Evolutionary conservation across 306 rosid species (phyloP).

Genomic region (Notholithocarpus densiflorus): DNA sequence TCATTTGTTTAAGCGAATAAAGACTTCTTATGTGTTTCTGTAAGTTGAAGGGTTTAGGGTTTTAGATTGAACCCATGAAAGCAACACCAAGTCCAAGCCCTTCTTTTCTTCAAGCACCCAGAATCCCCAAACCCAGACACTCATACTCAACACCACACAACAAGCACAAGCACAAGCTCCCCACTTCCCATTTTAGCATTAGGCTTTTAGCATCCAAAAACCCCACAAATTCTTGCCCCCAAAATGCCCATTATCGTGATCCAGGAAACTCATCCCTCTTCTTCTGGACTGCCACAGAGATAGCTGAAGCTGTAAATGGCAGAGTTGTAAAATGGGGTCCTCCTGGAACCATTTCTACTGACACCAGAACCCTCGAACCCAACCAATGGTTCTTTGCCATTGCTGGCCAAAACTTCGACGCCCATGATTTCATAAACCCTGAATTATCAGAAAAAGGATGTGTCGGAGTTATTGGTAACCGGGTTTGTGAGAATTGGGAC

Average conservation of each 20-base stretch:
- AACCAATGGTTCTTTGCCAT: slow-evolving; percentile 40
- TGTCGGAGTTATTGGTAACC: slow-evolving; percentile 24
- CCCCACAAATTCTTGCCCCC: neutral
- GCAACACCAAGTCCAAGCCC: neutral
- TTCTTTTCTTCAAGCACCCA: neutral
- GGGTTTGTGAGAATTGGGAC: slow-evolving; percentile 20
- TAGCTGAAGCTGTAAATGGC: slow-evolving; percentile 30
- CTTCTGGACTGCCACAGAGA: slow-evolving; percentile 29
- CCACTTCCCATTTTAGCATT: too few species aligned
- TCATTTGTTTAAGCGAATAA: too few species aligned
- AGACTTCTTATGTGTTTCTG: neutral
- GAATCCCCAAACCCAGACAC: neutral
- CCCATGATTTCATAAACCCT: slow-evolving; percentile 27
- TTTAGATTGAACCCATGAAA: neutral
- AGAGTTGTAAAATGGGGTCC: slow-evolving; percentile 29
- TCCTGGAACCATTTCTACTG: slow-evolving; percentile 30
- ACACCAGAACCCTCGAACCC: slow-evolving; percentile 28
- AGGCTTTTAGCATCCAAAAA: neutral
- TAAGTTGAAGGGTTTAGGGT: neutral
- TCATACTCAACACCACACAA: neutral
- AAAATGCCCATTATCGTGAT: neutral
- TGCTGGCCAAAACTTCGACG: slow-evolving; percentile 25
- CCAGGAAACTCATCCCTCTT: neutral
- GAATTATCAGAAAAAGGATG: slow-evolving; percentile 21
- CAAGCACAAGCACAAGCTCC: neutral